Percentiles rank a stretch among this genome's conserved stretches.
Conservation (phyloP, 2,329 filamentous ascomycete genomes). For the Arthrobotrys pseudoclavata region DNA sequence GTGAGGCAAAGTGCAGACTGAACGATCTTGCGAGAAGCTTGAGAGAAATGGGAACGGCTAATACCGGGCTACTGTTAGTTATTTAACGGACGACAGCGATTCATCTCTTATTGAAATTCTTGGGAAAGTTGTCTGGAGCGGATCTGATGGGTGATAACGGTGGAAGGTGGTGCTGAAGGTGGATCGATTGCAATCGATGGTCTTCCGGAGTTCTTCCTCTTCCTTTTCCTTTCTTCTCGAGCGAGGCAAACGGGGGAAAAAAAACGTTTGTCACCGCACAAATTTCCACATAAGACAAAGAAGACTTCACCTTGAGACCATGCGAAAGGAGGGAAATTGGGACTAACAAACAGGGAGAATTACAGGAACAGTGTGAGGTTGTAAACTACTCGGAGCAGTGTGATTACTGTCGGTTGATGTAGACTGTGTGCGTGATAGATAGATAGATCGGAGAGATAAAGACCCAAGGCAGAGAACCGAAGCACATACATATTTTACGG, state of each 20-base stretch:
- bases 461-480: conserved; percentile 26
- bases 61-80: background rate
- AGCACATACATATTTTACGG: background rate
- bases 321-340: conserved; percentile 25
- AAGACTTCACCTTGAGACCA: background rate
- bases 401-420: background rate
- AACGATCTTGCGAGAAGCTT: background rate
- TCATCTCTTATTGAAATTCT: background rate
- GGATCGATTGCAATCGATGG: conserved; percentile 13
- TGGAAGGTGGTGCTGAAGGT: conserved; percentile 3
- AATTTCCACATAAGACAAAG: background rate
- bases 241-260: background rate
- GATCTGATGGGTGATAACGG: conserved; percentile 1
- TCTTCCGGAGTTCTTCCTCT: conserved; percentile 2
- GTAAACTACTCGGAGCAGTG: too few species aligned
- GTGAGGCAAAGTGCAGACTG: background rate
- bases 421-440: conserved; percentile 12
- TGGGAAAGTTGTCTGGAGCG: background rate
- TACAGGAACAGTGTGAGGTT: background rate
- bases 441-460: conserved; percentile 52
- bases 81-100: background rate
- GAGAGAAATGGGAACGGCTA: too few species aligned
- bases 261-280: conserved; percentile 30
- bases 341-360: background rate
- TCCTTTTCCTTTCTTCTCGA: background rate